Conservation (phyloP, 2,329 filamentous ascomycete species). For the Penicillium sp. region DNA sequence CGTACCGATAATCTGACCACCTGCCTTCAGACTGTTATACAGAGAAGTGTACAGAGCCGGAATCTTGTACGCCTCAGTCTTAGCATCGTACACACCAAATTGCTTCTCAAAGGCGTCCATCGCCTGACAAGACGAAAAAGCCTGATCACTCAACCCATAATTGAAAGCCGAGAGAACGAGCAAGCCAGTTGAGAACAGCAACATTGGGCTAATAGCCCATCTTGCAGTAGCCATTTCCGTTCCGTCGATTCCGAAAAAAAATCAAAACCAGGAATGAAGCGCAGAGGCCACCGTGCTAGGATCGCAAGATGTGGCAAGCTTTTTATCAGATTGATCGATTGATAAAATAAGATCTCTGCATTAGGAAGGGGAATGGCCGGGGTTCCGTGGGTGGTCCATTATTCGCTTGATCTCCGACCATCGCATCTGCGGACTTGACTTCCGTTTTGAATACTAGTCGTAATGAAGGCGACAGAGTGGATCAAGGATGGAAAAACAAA, state of each 20-base stretch:
- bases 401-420: background rate
- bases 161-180: slow-evolving; percentile 9
- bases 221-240: background rate
- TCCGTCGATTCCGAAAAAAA: too few relatives aligned
- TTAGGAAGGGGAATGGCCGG: background rate
- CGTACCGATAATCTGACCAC: slow-evolving; percentile 8
- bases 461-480: background rate
- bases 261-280: background rate
- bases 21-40: slow-evolving; percentile 13
- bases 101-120: slow-evolving; percentile 11
- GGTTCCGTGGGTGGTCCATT: background rate
- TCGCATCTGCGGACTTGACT: background rate
- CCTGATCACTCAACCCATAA: slow-evolving; percentile 17
- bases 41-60: slow-evolving; percentile 8
- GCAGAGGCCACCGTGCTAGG: background rate
- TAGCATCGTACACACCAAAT: slow-evolving; percentile 8
- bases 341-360: slow-evolving; percentile 10
- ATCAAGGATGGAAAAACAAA: background rate
- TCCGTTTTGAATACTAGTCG: background rate
- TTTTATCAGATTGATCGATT: slow-evolving; percentile 2
- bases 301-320: background rate
- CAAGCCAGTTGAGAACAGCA: slow-evolving; percentile 6
- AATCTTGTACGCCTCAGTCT: background rate
- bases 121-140: slow-evolving; percentile 10
- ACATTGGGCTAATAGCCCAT: slow-evolving; percentile 5